Evolutionary conservation across 768 basidiomycete genomes (phyloP).

Genomic region (Termitomyces sp.): DNA sequence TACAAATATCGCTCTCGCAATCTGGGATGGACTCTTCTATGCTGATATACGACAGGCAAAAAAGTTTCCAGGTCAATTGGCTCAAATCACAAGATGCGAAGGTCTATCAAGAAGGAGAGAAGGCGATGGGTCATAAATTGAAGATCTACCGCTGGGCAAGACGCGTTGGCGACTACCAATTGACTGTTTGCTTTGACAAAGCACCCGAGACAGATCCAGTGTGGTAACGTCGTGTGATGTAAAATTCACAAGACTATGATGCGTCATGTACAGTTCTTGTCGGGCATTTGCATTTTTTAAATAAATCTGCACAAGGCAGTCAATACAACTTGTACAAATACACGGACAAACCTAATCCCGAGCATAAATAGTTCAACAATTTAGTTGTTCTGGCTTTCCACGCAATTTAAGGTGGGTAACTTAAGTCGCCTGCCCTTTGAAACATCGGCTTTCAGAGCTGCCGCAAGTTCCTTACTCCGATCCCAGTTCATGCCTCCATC

Average conservation of each 20-base stretch:
- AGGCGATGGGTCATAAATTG: constrained; percentile 11
- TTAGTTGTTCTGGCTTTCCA: constrained; percentile 16
- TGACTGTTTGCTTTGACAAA: constrained; percentile 22
- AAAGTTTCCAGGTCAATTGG: constrained; percentile 30
- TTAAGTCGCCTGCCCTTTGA: constrained; percentile 22
- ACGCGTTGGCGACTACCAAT: constrained; percentile 17
- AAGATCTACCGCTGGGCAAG: constrained; percentile 21
- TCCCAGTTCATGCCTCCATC: constrained; percentile 31
- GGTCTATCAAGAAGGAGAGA: constrained; percentile 16
- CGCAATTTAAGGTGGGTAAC: constrained; percentile 28
- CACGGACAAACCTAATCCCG: background rate
- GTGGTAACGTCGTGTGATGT: constrained; percentile 11
- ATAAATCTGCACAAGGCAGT: background rate
- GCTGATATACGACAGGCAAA: constrained; percentile 36
- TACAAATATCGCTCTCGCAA: constrained; percentile 23
- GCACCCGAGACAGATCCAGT: constrained; percentile 17
- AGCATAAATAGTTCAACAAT: background rate
- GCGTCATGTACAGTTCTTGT: background rate
- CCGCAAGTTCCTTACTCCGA: constrained; percentile 27
- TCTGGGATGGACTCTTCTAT: constrained; percentile 13
- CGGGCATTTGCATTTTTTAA: no score
- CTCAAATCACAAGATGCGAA: constrained; percentile 15
- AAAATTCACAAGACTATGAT: background rate
- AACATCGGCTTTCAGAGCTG: constrained; percentile 24
- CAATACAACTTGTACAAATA: background rate